These are phyloP conservation scores for Solanum chacoense DNA, from an alignment of 305 asterid genomes.

Conservation along the genomic window DNA sequence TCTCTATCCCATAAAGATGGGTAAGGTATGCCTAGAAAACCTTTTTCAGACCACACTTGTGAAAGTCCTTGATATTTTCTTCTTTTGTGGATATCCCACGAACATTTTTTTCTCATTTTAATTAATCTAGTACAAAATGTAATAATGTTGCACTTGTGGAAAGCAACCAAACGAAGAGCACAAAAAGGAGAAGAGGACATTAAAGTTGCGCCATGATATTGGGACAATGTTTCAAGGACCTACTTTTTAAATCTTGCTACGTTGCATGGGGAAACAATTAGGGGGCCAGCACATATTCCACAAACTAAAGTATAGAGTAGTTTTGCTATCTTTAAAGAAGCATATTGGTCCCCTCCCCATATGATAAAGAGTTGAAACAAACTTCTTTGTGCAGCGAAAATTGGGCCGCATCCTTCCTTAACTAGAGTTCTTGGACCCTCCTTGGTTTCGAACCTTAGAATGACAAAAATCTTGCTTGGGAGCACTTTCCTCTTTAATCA, in stretches of 20 bases:
- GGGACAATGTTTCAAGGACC: slow-evolving; percentile 15
- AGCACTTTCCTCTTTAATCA: not conserved
- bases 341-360: slow-evolving; percentile 37
- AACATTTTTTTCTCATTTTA: not conserved
- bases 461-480: not conserved
- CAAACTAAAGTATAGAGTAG: slow-evolving; percentile 9
- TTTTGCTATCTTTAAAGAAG: slow-evolving; percentile 12
- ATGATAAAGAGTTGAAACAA: slow-evolving; percentile 6
- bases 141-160: slow-evolving; percentile 12
- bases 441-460: not conserved
- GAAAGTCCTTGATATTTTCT: not conserved
- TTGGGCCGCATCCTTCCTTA: not conserved
- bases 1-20: not conserved
- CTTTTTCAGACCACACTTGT: not conserved
- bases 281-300: slow-evolving; percentile 27
- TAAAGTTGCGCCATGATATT: slow-evolving; percentile 11
- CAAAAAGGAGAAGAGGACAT: slow-evolving; percentile 16
- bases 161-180: slow-evolving; percentile 29
- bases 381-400: not conserved
- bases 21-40: not conserved
- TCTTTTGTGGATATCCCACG: not conserved
- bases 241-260: slow-evolving; percentile 7
- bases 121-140: not conserved
- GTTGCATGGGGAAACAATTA: slow-evolving; percentile 2
- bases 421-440: not conserved